These are phyloP conservation scores for Sordaria brevicollis DNA, from an alignment of 495 filamentous ascomycete genomes.

Conservation along the genomic window DNA sequence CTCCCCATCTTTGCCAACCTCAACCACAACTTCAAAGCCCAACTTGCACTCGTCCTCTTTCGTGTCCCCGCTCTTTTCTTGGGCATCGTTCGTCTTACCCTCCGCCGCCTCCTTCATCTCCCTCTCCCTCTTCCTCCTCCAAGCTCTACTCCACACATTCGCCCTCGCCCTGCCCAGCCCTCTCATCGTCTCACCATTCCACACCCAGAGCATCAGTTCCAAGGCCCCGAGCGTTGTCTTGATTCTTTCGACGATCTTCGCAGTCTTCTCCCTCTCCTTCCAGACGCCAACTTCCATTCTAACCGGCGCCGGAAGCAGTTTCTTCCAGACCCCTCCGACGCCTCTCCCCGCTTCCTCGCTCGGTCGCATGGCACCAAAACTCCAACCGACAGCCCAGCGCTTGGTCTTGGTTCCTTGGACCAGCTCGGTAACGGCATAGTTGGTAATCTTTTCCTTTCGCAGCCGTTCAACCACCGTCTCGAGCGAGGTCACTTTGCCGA, in stretches of 20 bases:
- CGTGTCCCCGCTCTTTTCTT: constrained; percentile 2
- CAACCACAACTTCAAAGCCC: constrained; percentile 17
- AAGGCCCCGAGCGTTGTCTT: constrained; percentile 28
- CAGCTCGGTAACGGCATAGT: constrained; percentile 78
- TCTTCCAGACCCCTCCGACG: constrained; percentile 35
- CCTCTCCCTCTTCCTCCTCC: constrained; percentile 26
- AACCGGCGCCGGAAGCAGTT: constrained; percentile 48
- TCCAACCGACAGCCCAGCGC: constrained; percentile 86
- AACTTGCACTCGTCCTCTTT: constrained; percentile 9
- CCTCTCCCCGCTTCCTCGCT: constrained; percentile 1
- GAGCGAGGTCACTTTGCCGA: constrained; percentile 73
- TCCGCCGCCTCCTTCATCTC: not conserved
- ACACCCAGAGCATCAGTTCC: constrained; percentile 47
- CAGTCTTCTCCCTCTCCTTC: not conserved
- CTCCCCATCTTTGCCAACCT: constrained; percentile 2
- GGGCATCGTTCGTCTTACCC: not conserved
- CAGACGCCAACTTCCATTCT: constrained; percentile 16
- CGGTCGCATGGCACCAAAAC: constrained; percentile 54
- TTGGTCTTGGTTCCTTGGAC: constrained; percentile 71
- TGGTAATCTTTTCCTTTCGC: constrained; percentile 47
- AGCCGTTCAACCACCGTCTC: constrained; percentile 52
- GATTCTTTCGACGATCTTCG: constrained; percentile 7
- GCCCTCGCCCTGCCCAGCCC: constrained; percentile 28
- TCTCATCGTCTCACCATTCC: constrained; percentile 20
- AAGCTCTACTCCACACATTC: constrained; percentile 43